Evolutionary conservation across 148 eudicot genomes (phyloP).

Genomic region (Pouteria glomerata): DNA sequence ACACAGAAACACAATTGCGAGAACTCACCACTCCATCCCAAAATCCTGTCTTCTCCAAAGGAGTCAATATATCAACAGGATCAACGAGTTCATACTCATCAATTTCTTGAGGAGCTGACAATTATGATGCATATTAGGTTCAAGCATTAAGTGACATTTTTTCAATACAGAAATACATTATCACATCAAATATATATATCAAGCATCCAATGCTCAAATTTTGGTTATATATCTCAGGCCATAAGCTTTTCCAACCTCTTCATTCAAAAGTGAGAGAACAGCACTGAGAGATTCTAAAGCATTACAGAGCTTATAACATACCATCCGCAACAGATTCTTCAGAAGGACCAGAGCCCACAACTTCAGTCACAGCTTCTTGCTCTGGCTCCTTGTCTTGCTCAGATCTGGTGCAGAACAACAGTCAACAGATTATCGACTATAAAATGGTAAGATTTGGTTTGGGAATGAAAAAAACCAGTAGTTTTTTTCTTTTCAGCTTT

Average conservation of each 20-base stretch:
- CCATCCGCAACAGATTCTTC: constrained; percentile 77
- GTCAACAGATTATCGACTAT: background rate
- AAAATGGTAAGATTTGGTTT: too few relatives aligned
- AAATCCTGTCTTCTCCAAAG: constrained; percentile 93
- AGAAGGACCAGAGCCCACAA: constrained; percentile 54
- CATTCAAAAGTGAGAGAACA: background rate
- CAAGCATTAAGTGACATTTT: background rate
- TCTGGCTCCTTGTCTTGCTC: constrained; percentile 99
- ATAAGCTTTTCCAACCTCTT: background rate
- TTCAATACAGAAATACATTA: background rate
- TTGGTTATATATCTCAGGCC: background rate
- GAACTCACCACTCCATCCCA: constrained; percentile 96
- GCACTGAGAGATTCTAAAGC: background rate
- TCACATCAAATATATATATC: background rate
- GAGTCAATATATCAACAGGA: constrained; percentile 96
- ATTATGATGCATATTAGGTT: constrained; percentile 14
- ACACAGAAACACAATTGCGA: background rate
- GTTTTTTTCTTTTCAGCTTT: too few relatives aligned
- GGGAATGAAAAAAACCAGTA: too few relatives aligned
- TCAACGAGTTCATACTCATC: constrained; percentile 97
- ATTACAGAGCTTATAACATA: constrained; percentile 23
- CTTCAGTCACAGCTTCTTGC: constrained; percentile 69
- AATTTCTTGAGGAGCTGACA: constrained; percentile 81
- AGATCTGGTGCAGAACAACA: constrained; percentile 42
- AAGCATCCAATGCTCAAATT: background rate